Conservation (phyloP, 169 alveolate species). For the Plasmodium malariae region DNA sequence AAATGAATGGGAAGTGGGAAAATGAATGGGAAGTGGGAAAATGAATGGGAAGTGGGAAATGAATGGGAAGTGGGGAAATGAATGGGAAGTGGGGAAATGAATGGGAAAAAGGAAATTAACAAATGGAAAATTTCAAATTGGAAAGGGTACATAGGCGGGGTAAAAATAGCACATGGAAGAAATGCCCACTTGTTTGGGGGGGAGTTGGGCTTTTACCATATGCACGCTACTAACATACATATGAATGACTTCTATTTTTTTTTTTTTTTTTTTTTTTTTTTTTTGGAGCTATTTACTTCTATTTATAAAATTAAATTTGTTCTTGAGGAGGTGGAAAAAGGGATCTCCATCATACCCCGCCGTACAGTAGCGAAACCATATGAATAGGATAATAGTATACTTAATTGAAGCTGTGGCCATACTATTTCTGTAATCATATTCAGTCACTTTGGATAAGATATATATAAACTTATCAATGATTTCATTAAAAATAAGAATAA, state of each 20-base stretch:
- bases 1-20: too few species aligned
- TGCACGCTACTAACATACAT: neutral
- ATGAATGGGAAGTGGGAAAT: too few species aligned
- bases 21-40: too few species aligned
- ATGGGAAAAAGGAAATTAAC: too few species aligned
- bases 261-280: neutral
- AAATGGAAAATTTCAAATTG: too few species aligned
- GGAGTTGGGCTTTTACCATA: neutral
- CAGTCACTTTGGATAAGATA: conserved; percentile 4
- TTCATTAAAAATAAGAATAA: neutral
- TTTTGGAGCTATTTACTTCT: conserved; percentile 16
- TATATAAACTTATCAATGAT: neutral
- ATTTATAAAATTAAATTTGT: conserved; percentile 8
- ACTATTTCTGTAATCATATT: conserved; percentile 6
- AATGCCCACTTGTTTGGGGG: too few species aligned
- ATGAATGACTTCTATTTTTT: neutral
- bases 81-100: too few species aligned
- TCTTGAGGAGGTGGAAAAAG: conserved; percentile 39
- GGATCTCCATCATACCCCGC: conserved; percentile 73
- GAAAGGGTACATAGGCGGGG: too few species aligned
- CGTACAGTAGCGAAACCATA: conserved; percentile 28
- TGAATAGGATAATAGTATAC: neutral
- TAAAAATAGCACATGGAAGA: too few species aligned
- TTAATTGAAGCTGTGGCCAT: conserved; percentile 7
- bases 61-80: too few species aligned